Evolutionary conservation across 805 yeast genomes (phyloP), one percentile per base, ranked within the genome.

Genomic region (Metschnikowia reukaufii): DNA sequence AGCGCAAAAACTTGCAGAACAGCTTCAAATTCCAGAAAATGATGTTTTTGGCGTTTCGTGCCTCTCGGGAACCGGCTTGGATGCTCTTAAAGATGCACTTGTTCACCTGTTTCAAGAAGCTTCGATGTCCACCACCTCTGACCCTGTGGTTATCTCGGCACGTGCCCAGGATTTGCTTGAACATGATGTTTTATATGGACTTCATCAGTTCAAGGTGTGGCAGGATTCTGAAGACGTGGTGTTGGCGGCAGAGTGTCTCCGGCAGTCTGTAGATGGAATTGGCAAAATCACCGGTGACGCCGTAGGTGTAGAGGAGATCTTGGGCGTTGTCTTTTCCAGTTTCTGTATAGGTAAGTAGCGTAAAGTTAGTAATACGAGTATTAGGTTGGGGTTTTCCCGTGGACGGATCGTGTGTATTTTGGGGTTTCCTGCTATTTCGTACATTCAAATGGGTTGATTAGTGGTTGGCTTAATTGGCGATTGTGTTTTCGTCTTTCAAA

Each of bases 251-350:
- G 96, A 92, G 49, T 83, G 86, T 45, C 70, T 94, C 33, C 77
- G 78, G 40, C 77, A 77, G 41, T 82, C 96, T 0, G 82, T 85
- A 16, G 89, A 85, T 12, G 97, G 97, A 0, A 86, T 94, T 32
- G 97, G 97, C 0, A 87, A 84, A 59, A 86, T 94, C 20, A 91
- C 97, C 0, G 99, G 98, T 1, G 86, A 87, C 33, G 79, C 88
- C 0, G 81, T 92, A 12, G 96, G 96, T 0, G 76, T 91, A 0
- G 97, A 94, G 56, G 98, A 94, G 60, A 82, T 94, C 0, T 70
- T 94, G 4, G 97, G 94, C 0, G 92, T 88, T 1, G 94, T 94
- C 0, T 94, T 94, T 61, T 83, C 96, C 2, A 86, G 82, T 51
- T 94, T 94, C 63, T 94, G 99, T 65, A 89, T 94, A 18, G 99